Evolutionary conservation across 1,284 basidiomycete species (phyloP), one percentile per base, ranked within the genome.

Genomic region (Ganoderma lucidum): DNA sequence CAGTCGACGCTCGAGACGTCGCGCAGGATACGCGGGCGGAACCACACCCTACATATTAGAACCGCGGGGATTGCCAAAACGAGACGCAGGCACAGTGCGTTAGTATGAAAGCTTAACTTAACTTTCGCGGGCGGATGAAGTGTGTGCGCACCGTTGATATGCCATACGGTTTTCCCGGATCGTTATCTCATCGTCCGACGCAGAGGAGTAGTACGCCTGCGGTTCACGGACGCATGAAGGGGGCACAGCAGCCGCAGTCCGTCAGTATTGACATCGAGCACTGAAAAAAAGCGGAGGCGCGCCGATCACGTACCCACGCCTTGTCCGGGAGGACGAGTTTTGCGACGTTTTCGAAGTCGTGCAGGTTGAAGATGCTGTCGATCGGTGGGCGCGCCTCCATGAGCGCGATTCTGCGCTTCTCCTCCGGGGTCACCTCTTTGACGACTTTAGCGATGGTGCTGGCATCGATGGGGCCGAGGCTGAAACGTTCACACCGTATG

Each of bases 301-400:
- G 9, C 39, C n/a, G n/a, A 39, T 39, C 12, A 69, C 76, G 28
- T 63, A 78, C 77, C 78, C 78, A 80, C 1, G 78, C 88, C 69
- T 88, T 87, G 61, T 84, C 81, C 3, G 84, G 82, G 74, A 92
- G 86, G 2, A 88, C 83, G 39, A 80, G 74, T 72, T 84, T 84
- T 3, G 88, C 87, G 17, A 91, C 83, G 32, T 83, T 84, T 80
- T 93, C 92, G 74, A 93, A 92, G 79, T 93, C 92, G 80, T 92
- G 90, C 78, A 93, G 75, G 74, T 89, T 90, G 64, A 93, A 79
- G 70, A 91, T 86, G 77, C 89, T 86, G 63, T 84, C 84, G 37
- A 93, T 78, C 1, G 85, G 80, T 1, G 91, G 91, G 66, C 84
- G 82, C 41, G 83, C 78, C 6, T 79, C 80, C 48, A 82, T 70